phyloP scores from a whole-genome alignment of 1,284 basidiomycete genomes.

The Ustilago cynodontis region DNA sequence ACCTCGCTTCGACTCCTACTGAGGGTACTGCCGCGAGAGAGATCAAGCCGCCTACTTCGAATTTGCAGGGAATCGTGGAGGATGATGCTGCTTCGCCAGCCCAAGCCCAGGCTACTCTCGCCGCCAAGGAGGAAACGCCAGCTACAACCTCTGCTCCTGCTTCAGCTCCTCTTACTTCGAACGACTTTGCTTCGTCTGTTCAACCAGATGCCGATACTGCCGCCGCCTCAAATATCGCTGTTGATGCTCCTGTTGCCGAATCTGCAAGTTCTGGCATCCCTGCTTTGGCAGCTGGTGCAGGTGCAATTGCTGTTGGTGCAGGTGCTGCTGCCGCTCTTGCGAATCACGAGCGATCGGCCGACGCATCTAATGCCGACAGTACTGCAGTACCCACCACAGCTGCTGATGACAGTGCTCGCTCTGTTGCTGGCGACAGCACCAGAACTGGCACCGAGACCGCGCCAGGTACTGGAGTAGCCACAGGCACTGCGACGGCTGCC shows the following conservation, averaged over 20 bases:
- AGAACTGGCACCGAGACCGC: slow-evolving; percentile 28
- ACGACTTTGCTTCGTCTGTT: slow-evolving; percentile 20
- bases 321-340: slow-evolving; percentile 59
- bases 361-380: slow-evolving; percentile 12
- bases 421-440: slow-evolving; percentile 40
- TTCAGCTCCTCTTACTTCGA: slow-evolving; percentile 28
- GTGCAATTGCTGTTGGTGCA: slow-evolving; percentile 28
- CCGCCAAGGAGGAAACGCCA: slow-evolving; percentile 7
- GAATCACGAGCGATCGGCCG: slow-evolving; percentile 23
- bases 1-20: slow-evolving; percentile 35
- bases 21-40: slow-evolving; percentile 33
- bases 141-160: slow-evolving; percentile 20
- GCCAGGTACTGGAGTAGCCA: slow-evolving; percentile 24
- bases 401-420: slow-evolving; percentile 33
- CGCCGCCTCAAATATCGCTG: neutral
- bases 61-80: slow-evolving; percentile 35
- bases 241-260: slow-evolving; percentile 1
- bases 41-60: slow-evolving; percentile 34
- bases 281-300: slow-evolving; percentile 25
- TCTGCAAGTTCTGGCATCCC: slow-evolving; percentile 7
- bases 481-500: slow-evolving; percentile 45
- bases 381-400: slow-evolving; percentile 10
- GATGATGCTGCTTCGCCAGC: slow-evolving; percentile 10
- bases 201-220: slow-evolving; percentile 19
- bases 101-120: neutral